Conservation (phyloP, 192 early-diverging fungal genomes). For the Radiomyces spectabilis region DNA sequence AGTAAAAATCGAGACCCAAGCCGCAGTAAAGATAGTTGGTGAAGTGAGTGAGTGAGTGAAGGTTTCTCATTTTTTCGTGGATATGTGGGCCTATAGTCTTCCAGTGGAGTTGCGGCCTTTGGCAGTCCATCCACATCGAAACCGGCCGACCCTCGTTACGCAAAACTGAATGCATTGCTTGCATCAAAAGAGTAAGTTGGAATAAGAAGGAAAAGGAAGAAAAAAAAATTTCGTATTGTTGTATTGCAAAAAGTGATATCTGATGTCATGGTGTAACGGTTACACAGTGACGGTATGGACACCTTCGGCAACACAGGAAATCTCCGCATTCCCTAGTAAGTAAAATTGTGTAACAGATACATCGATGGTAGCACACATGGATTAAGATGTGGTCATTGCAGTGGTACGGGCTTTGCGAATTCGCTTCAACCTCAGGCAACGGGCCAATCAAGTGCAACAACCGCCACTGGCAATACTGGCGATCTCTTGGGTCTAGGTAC, state of each 20-base stretch:
- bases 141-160: slow-evolving; percentile 11
- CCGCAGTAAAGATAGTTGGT: neutral
- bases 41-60: neutral
- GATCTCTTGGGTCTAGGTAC: neutral
- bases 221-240: neutral
- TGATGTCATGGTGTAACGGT: neutral
- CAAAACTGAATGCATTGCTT: slow-evolving; percentile 23
- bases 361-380: neutral
- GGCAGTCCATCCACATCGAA: neutral
- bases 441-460: neutral
- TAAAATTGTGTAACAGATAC: neutral
- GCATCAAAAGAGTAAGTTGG: slow-evolving; percentile 8
- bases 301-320: slow-evolving; percentile 49
- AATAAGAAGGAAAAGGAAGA: neutral
- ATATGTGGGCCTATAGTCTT: neutral
- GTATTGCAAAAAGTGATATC: neutral
- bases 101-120: neutral
- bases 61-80: neutral
- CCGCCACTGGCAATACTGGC: neutral
- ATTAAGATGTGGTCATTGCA: neutral
- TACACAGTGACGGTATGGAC: slow-evolving; percentile 44
- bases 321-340: slow-evolving; percentile 43
- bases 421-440: neutral
- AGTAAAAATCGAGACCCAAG: neutral
- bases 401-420: slow-evolving; percentile 23